Conservation (phyloP, 129 eudicot species). For the Helianthus tuberosus region DNA sequence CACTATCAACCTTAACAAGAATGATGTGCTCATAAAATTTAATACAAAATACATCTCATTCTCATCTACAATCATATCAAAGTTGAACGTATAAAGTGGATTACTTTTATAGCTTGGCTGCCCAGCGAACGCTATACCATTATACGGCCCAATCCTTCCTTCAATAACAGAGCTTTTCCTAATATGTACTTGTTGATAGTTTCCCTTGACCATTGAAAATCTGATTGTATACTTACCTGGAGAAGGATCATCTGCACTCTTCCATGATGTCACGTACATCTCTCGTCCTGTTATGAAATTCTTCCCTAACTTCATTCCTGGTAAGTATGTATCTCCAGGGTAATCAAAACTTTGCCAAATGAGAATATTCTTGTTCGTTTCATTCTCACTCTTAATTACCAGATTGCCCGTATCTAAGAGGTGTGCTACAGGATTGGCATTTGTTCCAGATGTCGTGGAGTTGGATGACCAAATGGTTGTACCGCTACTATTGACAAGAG, state of each 20-base stretch:
- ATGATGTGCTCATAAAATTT: constrained; percentile 8
- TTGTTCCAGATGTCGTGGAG: not conserved
- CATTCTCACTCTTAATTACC: constrained; percentile 8
- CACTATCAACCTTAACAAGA: constrained; percentile 15
- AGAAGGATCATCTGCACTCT: constrained; percentile 26
- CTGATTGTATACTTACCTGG: constrained; percentile 20
- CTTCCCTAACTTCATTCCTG: constrained; percentile 39
- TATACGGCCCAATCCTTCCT: constrained; percentile 37
- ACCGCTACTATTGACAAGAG: constrained; percentile 2
- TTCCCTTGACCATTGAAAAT: constrained; percentile 14
- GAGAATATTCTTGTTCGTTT: constrained; percentile 35
- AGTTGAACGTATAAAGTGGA: not conserved
- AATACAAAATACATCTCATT: constrained; percentile 21
- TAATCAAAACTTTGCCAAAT: no score
- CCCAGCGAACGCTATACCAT: constrained; percentile 33
- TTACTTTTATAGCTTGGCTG: not conserved
- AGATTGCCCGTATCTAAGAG: constrained; percentile 37
- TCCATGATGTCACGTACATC: constrained; percentile 30
- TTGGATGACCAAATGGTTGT: constrained; percentile 25
- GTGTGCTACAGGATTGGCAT: constrained; percentile 13
- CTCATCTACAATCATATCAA: constrained; percentile 12
- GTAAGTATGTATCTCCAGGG: not conserved
- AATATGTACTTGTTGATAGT: constrained; percentile 14
- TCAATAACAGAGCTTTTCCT: not conserved
- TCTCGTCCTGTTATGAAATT: constrained; percentile 9